These are phyloP conservation scores for Metschnikowia matae DNA, from an alignment of 805 yeast species.

Conservation along the genomic window DNA sequence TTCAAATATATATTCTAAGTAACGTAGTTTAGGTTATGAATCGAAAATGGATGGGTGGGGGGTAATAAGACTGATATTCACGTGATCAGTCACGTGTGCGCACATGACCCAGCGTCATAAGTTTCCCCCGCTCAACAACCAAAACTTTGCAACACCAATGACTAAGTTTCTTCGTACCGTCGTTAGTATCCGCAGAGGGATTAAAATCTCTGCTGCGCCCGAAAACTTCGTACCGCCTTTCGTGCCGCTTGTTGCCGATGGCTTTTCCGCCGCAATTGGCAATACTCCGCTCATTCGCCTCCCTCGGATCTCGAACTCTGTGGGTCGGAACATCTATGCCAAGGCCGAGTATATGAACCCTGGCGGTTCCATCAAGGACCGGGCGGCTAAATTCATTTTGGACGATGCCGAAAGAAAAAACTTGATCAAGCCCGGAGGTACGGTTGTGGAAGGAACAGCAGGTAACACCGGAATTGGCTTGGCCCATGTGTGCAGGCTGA, in stretches of 20 bases:
- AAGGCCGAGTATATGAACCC: slow-evolving; percentile 94
- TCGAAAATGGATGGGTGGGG: too few relatives aligned
- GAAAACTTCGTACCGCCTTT: slow-evolving; percentile 39
- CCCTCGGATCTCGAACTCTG: slow-evolving; percentile 49
- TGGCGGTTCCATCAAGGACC: slow-evolving; percentile 88
- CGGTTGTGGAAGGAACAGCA: slow-evolving; percentile 90
- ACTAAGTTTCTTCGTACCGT: slow-evolving; percentile 2
- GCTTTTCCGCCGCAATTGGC: slow-evolving; percentile 84
- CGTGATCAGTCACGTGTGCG: not conserved
- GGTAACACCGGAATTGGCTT: slow-evolving; percentile 95
- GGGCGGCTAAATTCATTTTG: slow-evolving; percentile 77
- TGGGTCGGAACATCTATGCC: slow-evolving; percentile 75
- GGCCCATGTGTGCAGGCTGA: slow-evolving; percentile 74
- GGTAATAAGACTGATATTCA: not conserved
- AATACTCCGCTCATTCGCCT: slow-evolving; percentile 80
- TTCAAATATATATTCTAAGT: too few relatives aligned
- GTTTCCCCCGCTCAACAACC: not conserved
- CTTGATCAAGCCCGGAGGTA: slow-evolving; percentile 68
- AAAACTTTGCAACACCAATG: not conserved
- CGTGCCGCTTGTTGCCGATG: slow-evolving; percentile 65
- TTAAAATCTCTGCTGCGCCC: slow-evolving; percentile 11
- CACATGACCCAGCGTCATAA: not conserved
- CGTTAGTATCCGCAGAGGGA: slow-evolving; percentile 1
- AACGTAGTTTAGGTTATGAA: too few relatives aligned
- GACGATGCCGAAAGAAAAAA: slow-evolving; percentile 75